Evolutionary conservation across 768 basidiomycete genomes (phyloP).

Genomic region (Hydnomerulius pinastri): DNA sequence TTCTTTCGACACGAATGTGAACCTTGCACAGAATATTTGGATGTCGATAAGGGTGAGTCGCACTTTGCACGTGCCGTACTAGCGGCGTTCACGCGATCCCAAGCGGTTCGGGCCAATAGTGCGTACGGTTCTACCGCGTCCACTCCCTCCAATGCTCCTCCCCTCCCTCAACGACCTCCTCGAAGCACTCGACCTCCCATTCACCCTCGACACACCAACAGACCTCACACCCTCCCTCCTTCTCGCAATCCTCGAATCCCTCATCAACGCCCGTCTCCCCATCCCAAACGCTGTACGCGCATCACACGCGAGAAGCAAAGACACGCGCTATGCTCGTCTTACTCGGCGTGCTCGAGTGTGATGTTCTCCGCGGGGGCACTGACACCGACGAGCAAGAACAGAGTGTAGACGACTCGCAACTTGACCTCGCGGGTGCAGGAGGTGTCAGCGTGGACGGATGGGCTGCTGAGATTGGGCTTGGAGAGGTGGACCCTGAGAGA

Average conservation of each 20-base stretch:
- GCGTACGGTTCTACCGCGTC: constrained; percentile 12
- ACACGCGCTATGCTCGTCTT: constrained; percentile 74
- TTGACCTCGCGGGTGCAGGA: constrained; percentile 17
- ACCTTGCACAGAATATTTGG: too few species aligned
- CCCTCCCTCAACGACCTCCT: constrained; percentile 49
- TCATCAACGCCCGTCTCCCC: constrained; percentile 57
- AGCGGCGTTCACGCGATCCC: too few species aligned
- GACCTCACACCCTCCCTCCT: constrained; percentile 76
- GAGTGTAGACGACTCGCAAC: constrained; percentile 32
- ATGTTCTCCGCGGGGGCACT: constrained; percentile 58
- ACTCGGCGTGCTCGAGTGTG: constrained; percentile 69
- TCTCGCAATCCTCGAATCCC: constrained; percentile 66
- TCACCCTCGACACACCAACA: constrained; percentile 47
- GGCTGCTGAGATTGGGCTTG: constrained; percentile 60
- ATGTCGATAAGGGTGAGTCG: too few species aligned
- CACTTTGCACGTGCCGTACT: too few species aligned
- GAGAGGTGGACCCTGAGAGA: constrained; percentile 61
- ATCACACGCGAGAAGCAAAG: constrained; percentile 40
- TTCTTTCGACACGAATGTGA: too few species aligned
- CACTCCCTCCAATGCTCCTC: constrained; percentile 19
- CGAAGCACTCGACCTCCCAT: constrained; percentile 43
- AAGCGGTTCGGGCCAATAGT: too few species aligned
- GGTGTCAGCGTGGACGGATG: constrained; percentile 31
- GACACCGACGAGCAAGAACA: constrained; percentile 42
- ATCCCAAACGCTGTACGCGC: constrained; percentile 37